Base-by-base conservation (phyloP, 169 alveolate species). In the Babesia bigemina region DNA sequence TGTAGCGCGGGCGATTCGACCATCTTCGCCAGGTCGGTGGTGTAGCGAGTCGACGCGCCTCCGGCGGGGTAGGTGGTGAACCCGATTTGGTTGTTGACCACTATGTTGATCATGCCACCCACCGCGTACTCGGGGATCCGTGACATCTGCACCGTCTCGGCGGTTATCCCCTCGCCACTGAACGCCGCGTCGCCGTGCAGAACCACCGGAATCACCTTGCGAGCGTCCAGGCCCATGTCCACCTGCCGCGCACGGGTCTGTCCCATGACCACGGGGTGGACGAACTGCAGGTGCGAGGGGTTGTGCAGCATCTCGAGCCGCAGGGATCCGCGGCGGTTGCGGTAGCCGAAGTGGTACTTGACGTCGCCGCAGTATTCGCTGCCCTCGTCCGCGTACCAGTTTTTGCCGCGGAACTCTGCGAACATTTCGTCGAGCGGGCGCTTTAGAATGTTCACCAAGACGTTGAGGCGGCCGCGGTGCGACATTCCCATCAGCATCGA, bases 161-260 rank as follows among this genome's bases (percentile, higher is more conserved):
- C 95, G 10, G 95, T 98, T 22, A 96, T 94, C 14, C 99, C 99
- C 84, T 96, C 95, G 11, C 99, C 99, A 33, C 98, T 92, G 48
- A 96, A 77, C 17, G 98, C 95, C 7, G 99, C 98, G 78, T 96
- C 98, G 39, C 99, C 99, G 85, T 96, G 99, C 16, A 96, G 84
- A 0, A 93, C 76, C 9, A 96, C 86, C 17, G 97, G 97, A 36
- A 94, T 77, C 47, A 94, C 95, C 53, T 90, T 87, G 50, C 75
- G 36, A 45, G 65, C 47, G 14, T 79, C 84, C 60, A 63, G 58
- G 17, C 63, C 63, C 26, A 39, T 6, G 2, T 45, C 45, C 0
- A 36, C 52, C 87, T 93, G 95, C 56, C 91, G 92, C 39, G 98
- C 98, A 63, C 98, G 87, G 17, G 95, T 94, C 84, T 90, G 87